Evolutionary conservation across 139 green algal genomes (phyloP).

Genomic region (Trebouxia sp.): DNA sequence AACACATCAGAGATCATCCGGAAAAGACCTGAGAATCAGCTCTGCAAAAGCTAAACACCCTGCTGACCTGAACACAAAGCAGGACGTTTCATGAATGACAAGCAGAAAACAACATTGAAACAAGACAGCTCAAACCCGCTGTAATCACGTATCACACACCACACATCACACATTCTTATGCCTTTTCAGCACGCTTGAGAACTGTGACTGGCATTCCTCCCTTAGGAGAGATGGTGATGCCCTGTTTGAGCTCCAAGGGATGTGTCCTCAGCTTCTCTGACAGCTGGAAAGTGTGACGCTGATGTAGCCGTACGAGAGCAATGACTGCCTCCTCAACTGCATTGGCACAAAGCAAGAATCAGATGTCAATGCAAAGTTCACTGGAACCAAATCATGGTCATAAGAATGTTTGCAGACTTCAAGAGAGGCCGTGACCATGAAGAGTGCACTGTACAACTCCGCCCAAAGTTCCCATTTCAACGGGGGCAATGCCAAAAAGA

Average conservation of each 20-base stretch:
- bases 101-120: too few relatives aligned
- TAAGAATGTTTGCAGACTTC: background rate
- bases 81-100: too few relatives aligned
- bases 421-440: background rate
- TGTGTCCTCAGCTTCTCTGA: background rate
- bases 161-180: too few relatives aligned
- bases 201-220: constrained; percentile 19
- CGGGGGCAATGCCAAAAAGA: too few relatives aligned
- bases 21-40: too few relatives aligned
- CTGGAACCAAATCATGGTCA: background rate
- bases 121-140: too few relatives aligned
- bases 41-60: too few relatives aligned
- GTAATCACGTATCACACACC: too few relatives aligned
- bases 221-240: constrained; percentile 15
- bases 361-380: background rate
- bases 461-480: too few relatives aligned
- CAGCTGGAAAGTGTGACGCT: constrained; percentile 6
- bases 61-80: too few relatives aligned
- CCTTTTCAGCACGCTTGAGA: background rate
- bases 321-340: constrained; percentile 24
- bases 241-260: background rate
- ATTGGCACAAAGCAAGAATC: background rate
- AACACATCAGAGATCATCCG: too few relatives aligned
- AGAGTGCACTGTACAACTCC: too few relatives aligned
- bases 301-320: constrained; percentile 13